Evolutionary conservation across 2,329 filamentous ascomycete species (phyloP).

Genomic region (Blumeriella jaapii): DNA sequence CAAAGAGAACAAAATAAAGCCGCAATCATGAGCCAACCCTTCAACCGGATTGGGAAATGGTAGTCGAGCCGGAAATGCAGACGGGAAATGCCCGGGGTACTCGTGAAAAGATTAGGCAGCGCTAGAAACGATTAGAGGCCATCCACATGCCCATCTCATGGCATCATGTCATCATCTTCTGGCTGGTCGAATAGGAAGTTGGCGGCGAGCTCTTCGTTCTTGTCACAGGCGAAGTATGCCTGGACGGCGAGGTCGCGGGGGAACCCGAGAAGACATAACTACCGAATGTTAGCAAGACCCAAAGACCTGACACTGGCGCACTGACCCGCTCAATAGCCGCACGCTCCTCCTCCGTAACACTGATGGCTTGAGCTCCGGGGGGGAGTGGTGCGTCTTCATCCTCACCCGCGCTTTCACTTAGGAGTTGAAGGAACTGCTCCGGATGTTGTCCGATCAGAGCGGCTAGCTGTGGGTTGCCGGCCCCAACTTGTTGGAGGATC

Average conservation of each 20-base stretch:
- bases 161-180: conserved; percentile 55
- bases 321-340: conserved; percentile 91
- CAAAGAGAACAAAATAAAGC: too few relatives aligned
- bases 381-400: conserved; percentile 79
- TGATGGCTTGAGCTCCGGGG: conserved; percentile 78
- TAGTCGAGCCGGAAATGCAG: too few relatives aligned
- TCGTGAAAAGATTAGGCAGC: too few relatives aligned
- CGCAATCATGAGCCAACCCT: too few relatives aligned
- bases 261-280: conserved; percentile 91
- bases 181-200: conserved; percentile 98
- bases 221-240: conserved; percentile 98
- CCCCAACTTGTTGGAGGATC: conserved; percentile 89
- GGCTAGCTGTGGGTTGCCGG: conserved; percentile 88
- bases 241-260: conserved; percentile 89
- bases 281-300: conserved; percentile 1
- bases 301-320: conserved; percentile 20
- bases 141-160: conserved; percentile 7
- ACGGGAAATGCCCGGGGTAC: too few relatives aligned
- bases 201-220: conserved; percentile 96
- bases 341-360: conserved; percentile 89
- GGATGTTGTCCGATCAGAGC: conserved; percentile 86
- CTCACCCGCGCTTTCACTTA: conserved; percentile 79
- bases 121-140: conserved; percentile 8
- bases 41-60: too few relatives aligned
- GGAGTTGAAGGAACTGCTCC: conserved; percentile 80